A percentile compares a stretch with the other conserved stretches of the same genome.
These are phyloP conservation scores for Saccharata proteae DNA, from an alignment of 2,329 filamentous ascomycete species.

Conservation along the genomic window DNA sequence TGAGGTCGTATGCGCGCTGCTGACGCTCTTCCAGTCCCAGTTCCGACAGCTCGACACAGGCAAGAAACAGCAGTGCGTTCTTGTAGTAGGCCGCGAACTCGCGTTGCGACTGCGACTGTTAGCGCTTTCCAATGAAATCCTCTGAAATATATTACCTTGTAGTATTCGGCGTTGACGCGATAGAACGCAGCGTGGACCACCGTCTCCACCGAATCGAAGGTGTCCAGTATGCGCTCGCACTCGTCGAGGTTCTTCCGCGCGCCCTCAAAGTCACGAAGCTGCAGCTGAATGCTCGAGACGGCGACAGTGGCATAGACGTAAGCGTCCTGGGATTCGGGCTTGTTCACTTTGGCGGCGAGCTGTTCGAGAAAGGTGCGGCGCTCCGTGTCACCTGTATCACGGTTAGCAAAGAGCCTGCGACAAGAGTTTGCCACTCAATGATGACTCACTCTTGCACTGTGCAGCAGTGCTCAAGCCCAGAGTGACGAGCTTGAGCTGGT, in stretches of 20 bases:
- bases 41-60: conserved; percentile 75
- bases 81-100: conserved; percentile 97
- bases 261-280: conserved; percentile 65
- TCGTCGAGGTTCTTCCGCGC: conserved; percentile 77
- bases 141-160: conserved; percentile 44
- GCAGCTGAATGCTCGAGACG: conserved; percentile 76
- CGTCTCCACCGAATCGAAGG: conserved; percentile 89
- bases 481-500: conserved; percentile 92
- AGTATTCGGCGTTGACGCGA: conserved; percentile 87
- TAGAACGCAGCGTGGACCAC: conserved; percentile 96
- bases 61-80: conserved; percentile 93
- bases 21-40: conserved; percentile 65
- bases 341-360: conserved; percentile 79
- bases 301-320: conserved; percentile 89
- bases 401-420: conserved; percentile 14
- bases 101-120: conserved; percentile 49
- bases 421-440: conserved; percentile 3
- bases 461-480: conserved; percentile 77
- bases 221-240: conserved; percentile 77
- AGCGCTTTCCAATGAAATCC: background rate
- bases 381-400: conserved; percentile 62
- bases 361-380: conserved; percentile 73
- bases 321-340: conserved; percentile 86
- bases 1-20: conserved; percentile 80
- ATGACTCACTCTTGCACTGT: conserved; percentile 59